Conservation (phyloP, 225 moss, liverwort and hornwort genomes). For the Rhytidiadelphus loreus region DNA sequence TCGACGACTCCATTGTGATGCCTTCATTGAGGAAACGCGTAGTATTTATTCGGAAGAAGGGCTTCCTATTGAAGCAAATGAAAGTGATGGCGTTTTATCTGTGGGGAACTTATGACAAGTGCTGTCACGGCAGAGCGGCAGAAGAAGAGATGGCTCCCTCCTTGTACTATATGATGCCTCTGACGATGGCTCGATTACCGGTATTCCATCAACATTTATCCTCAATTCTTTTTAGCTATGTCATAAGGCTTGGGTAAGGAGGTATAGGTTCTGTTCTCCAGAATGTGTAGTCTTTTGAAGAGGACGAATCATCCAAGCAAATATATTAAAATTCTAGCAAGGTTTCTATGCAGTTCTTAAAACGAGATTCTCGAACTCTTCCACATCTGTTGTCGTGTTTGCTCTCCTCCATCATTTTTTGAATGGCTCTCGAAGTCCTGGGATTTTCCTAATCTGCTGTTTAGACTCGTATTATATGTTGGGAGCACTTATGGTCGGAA, state of each 20-base stretch:
- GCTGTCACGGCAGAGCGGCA: conserved; percentile 9
- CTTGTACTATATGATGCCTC: conserved; percentile 36
- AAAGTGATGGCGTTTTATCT: not conserved
- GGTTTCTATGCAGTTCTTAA: not conserved
- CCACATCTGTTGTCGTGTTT: not conserved
- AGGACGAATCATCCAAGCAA: conserved; percentile 16
- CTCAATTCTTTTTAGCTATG: conserved; percentile 37
- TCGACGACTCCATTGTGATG: not conserved
- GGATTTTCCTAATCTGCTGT: not conserved
- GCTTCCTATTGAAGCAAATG: not conserved
- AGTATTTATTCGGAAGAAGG: not conserved
- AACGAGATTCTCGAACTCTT: not conserved
- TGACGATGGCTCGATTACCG: conserved; percentile 1
- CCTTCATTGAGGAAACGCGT: not conserved
- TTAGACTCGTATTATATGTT: not conserved
- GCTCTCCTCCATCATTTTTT: not conserved
- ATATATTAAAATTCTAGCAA: not conserved
- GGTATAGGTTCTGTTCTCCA: conserved; percentile 4
- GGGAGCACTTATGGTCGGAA: not conserved
- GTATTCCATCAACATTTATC: conserved; percentile 28
- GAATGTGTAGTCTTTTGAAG: conserved; percentile 1
- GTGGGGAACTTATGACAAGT: not conserved
- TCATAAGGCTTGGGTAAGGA: conserved; percentile 30
- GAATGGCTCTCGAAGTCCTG: not conserved
- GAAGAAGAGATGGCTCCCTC: conserved; percentile 5